A percentile compares a stretch with the other conserved stretches of the same genome.
Conservation (phyloP, 2,329 filamentous ascomycete species). For the Dactylellina parvicollis region DNA sequence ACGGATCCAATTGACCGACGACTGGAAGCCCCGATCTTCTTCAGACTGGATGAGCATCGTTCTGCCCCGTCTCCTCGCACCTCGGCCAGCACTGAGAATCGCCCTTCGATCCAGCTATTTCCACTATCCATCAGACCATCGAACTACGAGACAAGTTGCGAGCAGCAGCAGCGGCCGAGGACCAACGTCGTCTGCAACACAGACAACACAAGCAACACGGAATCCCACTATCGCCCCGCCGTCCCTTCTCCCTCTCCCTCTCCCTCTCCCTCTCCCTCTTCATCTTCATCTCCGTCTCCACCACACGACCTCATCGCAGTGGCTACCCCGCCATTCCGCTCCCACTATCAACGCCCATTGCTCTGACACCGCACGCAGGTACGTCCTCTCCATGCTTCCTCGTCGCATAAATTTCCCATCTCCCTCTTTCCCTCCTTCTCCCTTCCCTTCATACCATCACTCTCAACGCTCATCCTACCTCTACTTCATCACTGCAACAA, state of each 20-base stretch:
- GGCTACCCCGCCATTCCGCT: neutral
- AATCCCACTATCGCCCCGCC: neutral
- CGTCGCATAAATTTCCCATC: neutral
- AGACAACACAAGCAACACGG: conserved; percentile 37
- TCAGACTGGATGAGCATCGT: neutral
- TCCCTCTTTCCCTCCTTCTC: neutral
- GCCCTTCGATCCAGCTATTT: neutral
- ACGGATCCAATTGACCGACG: neutral
- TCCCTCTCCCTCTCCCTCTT: neutral
- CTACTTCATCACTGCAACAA: neutral
- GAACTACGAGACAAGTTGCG: too few relatives aligned
- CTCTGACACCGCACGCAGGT: neutral
- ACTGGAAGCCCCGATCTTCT: neutral
- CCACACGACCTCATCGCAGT: neutral
- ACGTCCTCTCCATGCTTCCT: neutral
- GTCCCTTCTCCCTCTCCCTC: neutral
- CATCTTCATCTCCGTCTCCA: neutral
- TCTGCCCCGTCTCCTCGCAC: neutral
- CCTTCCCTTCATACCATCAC: neutral
- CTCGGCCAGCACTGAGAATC: conserved; percentile 4
- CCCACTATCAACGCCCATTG: neutral
- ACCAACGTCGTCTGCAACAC: conserved; percentile 37
- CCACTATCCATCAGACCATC: too few relatives aligned
- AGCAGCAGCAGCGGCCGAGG: neutral
- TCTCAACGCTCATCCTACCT: neutral